phyloP scores from a whole-genome alignment of 2,329 filamentous ascomycete species.

The Trichophyton mentagrophytes region DNA sequence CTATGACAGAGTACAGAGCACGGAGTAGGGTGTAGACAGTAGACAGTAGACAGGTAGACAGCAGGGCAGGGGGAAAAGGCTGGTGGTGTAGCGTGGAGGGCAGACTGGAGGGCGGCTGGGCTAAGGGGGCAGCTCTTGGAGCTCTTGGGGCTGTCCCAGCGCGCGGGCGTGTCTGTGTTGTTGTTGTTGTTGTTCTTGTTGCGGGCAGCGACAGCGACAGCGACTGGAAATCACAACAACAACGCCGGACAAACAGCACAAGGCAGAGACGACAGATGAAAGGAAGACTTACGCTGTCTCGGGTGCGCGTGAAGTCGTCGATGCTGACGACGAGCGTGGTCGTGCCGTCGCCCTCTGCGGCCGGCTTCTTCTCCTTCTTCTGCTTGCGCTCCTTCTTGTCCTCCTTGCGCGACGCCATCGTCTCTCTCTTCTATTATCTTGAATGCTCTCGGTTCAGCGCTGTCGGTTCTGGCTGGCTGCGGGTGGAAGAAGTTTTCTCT shows the following conservation, averaged over 20 bases:
- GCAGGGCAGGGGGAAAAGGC: too few species aligned
- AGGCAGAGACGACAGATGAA: slow-evolving; percentile 1
- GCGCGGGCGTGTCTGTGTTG: too few species aligned
- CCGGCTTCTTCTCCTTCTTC: not conserved
- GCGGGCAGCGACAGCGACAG: too few species aligned
- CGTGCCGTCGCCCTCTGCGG: slow-evolving; percentile 15
- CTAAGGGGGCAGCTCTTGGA: too few species aligned
- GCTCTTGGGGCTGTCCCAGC: too few species aligned
- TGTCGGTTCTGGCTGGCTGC: not conserved
- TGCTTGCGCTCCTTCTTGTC: slow-evolving; percentile 21
- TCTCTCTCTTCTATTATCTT: slow-evolving; percentile 17
- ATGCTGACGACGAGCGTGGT: slow-evolving; percentile 40
- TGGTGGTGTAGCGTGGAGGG: not conserved
- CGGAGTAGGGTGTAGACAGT: not conserved
- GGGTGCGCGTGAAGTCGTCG: slow-evolving; percentile 65
- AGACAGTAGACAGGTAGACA: too few species aligned
- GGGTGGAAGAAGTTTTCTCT: not conserved
- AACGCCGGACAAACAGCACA: not conserved
- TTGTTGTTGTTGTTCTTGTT: too few species aligned
- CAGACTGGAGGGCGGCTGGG: not conserved
- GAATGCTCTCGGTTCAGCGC: too few species aligned
- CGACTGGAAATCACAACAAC: too few species aligned
- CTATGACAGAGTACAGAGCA: too few species aligned
- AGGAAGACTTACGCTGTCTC: slow-evolving; percentile 58
- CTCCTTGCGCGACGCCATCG: slow-evolving; percentile 27